A percentile compares a stretch with the other conserved stretches of the same genome.
Evolutionary conservation across 331 rosid species (phyloP).

Genomic region (Quercus phellos): DNA sequence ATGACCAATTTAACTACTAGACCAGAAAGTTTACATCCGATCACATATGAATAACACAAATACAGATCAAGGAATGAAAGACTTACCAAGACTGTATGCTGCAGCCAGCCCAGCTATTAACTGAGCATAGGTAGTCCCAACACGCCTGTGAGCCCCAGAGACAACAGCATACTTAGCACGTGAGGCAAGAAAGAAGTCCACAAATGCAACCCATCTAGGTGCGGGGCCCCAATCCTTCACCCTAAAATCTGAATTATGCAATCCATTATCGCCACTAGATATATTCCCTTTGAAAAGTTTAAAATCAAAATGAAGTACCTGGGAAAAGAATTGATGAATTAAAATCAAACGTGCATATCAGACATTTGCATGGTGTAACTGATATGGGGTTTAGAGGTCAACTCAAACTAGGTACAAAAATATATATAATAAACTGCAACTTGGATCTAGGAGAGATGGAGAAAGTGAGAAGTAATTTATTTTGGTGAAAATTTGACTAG

Average conservation of each 20-base stretch:
- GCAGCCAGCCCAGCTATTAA: conserved; percentile 90
- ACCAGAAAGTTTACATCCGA: neutral
- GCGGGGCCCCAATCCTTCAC: conserved; percentile 97
- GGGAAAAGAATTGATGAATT: conserved; percentile 8
- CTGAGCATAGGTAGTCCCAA: conserved; percentile 97
- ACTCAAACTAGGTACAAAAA: neutral
- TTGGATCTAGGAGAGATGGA: neutral
- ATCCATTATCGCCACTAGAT: conserved; percentile 30
- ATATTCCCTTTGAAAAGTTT: conserved; percentile 68
- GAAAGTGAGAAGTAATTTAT: neutral
- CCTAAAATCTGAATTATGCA: conserved; percentile 62
- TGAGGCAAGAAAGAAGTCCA: conserved; percentile 92
- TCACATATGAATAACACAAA: neutral
- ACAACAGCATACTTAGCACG: conserved; percentile 72
- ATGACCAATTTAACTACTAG: neutral
- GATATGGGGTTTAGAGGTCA: neutral
- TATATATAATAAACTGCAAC: neutral
- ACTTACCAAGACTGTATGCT: conserved; percentile 58
- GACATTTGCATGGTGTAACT: neutral
- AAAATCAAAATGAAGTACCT: conserved; percentile 92
- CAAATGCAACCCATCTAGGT: conserved; percentile 99
- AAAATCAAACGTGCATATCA: neutral
- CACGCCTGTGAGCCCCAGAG: conserved; percentile 92
- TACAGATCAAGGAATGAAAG: neutral
- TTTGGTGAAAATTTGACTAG: neutral